phyloP scores from a whole-genome alignment of 805 yeast genomes.

The Clavispora carvajalis region DNA sequence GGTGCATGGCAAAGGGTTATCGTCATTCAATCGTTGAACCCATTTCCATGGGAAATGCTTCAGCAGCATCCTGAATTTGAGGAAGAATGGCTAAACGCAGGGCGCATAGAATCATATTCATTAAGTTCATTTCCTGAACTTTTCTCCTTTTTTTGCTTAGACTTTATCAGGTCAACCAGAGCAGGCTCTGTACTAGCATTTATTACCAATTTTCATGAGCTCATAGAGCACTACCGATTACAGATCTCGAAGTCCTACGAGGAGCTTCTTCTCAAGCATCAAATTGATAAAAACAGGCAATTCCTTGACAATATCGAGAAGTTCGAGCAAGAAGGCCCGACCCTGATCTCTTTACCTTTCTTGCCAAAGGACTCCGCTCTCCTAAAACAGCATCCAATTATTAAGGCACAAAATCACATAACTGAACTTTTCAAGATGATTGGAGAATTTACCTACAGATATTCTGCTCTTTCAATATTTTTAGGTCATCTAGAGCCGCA shows the following conservation, averaged over 20 bases:
- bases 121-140: slow-evolving; percentile 26
- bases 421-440: slow-evolving; percentile 21
- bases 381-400: slow-evolving; percentile 24
- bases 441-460: slow-evolving; percentile 17
- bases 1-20: slow-evolving; percentile 15
- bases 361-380: slow-evolving; percentile 27
- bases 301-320: slow-evolving; percentile 18
- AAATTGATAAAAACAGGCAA: slow-evolving; percentile 21
- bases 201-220: slow-evolving; percentile 30
- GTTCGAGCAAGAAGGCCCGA: slow-evolving; percentile 18
- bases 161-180: slow-evolving; percentile 4
- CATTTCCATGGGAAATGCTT: slow-evolving; percentile 26
- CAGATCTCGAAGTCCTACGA: slow-evolving; percentile 31
- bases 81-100: slow-evolving; percentile 15
- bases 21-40: slow-evolving; percentile 26
- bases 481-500: slow-evolving; percentile 28
- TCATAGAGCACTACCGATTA: slow-evolving; percentile 29
- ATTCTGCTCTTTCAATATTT: slow-evolving; percentile 23
- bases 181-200: slow-evolving; percentile 18
- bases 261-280: slow-evolving; percentile 27
- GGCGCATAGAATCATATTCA: slow-evolving; percentile 11
- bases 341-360: slow-evolving; percentile 19
- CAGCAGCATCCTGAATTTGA: slow-evolving; percentile 16
- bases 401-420: slow-evolving; percentile 28
- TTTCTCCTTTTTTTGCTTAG: slow-evolving; percentile 16